A percentile compares a stretch with the other conserved stretches of the same genome.
Conservation (phyloP, 306 rosid genomes). For the Castanospermum australe region DNA sequence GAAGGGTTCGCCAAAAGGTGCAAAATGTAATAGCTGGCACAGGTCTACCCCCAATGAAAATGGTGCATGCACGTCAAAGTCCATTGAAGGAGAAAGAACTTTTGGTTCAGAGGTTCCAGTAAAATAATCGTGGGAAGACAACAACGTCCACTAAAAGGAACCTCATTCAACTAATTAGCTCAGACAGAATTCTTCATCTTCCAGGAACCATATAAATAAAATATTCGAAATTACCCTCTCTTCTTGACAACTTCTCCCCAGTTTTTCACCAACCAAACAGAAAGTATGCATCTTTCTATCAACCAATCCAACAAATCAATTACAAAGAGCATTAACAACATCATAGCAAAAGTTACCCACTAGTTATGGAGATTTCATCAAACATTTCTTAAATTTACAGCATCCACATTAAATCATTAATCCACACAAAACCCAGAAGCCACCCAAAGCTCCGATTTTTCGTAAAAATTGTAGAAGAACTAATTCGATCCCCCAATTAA, state of each 20-base stretch:
- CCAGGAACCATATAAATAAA: neutral
- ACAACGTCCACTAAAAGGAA: conserved; percentile 12
- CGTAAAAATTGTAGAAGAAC: conserved; percentile 10
- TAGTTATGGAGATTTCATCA: conserved; percentile 22
- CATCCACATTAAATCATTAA: conserved; percentile 15
- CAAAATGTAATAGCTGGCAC: conserved; percentile 1
- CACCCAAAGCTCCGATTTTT: conserved; percentile 34
- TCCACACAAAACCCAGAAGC: conserved; percentile 34
- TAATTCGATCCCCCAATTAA: conserved; percentile 34
- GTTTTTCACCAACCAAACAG: conserved; percentile 7
- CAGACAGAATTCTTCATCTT: conserved; percentile 11
- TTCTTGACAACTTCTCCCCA: neutral
- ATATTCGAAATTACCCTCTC: neutral
- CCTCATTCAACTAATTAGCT: conserved; percentile 28
- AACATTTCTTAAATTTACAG: conserved; percentile 13
- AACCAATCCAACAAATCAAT: neutral
- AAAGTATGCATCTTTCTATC: neutral
- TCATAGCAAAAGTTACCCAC: conserved; percentile 11
- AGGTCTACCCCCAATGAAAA: neutral
- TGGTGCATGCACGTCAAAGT: neutral
- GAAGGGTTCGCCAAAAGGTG: neutral
- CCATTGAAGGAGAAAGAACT: neutral
- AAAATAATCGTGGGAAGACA: neutral
- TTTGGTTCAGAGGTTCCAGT: neutral
- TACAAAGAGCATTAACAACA: neutral